Conservation (phyloP, 768 basidiomycete species). For the Naganishia randhawae region DNA sequence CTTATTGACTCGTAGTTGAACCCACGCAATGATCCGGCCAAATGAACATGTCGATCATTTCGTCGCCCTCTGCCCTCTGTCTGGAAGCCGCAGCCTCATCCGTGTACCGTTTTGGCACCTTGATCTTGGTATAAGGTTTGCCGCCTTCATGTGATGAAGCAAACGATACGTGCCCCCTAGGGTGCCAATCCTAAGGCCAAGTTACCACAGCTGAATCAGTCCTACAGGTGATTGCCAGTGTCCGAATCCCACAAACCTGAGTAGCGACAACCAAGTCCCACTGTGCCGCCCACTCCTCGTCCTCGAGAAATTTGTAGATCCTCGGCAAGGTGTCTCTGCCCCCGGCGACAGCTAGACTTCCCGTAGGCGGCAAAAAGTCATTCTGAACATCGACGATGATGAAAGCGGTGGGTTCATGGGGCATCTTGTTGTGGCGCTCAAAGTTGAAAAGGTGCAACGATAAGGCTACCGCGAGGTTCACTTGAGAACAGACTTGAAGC, state of each 20-base stretch:
- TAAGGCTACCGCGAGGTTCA: too few species aligned
- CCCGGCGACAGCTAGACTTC: conserved; percentile 66
- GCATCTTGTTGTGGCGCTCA: too few species aligned
- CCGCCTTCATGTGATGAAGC: conserved; percentile 32
- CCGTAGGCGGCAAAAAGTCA: conserved; percentile 68
- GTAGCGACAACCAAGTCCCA: conserved; percentile 53
- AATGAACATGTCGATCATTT: conserved; percentile 63
- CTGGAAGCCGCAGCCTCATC: background rate
- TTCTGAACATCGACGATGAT: conserved; percentile 76
- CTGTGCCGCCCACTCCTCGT: conserved; percentile 39
- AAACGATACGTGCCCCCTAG: background rate
- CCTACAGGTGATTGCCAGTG: too few species aligned
- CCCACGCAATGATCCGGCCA: conserved; percentile 75
- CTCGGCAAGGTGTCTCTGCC: conserved; percentile 60
- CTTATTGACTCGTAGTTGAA: background rate
- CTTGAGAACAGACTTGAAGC: too few species aligned
- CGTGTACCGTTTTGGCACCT: conserved; percentile 39
- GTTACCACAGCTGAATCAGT: too few species aligned
- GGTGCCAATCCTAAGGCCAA: conserved; percentile 9
- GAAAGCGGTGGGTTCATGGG: conserved; percentile 54
- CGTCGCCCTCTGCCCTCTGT: conserved; percentile 38
- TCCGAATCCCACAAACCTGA: conserved; percentile 50
- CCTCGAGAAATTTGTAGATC: conserved; percentile 60
- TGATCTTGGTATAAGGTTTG: conserved; percentile 53
- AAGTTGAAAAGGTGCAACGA: too few species aligned